phyloP scores from a whole-genome alignment of 2,329 filamentous ascomycete species.

The Talaromyces sp. region DNA sequence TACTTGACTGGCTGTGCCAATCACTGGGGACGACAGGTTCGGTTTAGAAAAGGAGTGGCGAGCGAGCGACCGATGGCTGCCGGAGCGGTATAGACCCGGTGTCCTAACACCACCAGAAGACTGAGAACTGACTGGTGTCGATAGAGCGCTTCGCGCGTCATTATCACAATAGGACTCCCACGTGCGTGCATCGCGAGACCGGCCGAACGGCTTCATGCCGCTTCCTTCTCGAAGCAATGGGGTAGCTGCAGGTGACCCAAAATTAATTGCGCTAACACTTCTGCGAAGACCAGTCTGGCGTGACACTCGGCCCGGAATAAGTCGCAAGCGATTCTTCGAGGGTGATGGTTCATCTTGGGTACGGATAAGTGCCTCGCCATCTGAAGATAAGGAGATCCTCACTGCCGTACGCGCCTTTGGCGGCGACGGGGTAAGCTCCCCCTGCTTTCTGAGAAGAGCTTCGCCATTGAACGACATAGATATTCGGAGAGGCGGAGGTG shows the following conservation, averaged over 20 bases:
- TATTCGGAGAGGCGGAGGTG: slow-evolving; percentile 36
- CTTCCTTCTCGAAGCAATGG: slow-evolving; percentile 35
- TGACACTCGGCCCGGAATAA: slow-evolving; percentile 44
- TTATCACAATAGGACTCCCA: slow-evolving; percentile 91
- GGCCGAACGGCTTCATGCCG: slow-evolving; percentile 55
- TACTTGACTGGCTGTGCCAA: slow-evolving; percentile 46
- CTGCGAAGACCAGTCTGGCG: slow-evolving; percentile 57
- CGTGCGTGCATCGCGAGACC: slow-evolving; percentile 79
- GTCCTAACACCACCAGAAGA: slow-evolving; percentile 59
- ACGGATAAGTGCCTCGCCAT: slow-evolving; percentile 85
- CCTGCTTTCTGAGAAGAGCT: slow-evolving; percentile 34
- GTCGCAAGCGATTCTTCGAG: slow-evolving; percentile 49
- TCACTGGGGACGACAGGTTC: slow-evolving; percentile 29
- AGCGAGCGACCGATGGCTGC: slow-evolving; percentile 49
- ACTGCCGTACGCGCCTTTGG: slow-evolving; percentile 49
- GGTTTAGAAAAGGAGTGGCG: slow-evolving; percentile 53
- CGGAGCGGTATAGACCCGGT: slow-evolving; percentile 65
- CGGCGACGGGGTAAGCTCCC: slow-evolving; percentile 37
- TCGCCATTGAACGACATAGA: slow-evolving; percentile 41
- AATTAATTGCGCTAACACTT: slow-evolving; percentile 63
- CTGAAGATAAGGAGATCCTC: slow-evolving; percentile 74
- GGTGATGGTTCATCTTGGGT: slow-evolving; percentile 66
- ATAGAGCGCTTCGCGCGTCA: slow-evolving; percentile 71
- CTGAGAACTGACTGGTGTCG: slow-evolving; percentile 74
- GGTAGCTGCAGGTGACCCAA: slow-evolving; percentile 49